Evolutionary conservation across 1,284 basidiomycete species (phyloP).

Genomic region (Ceratobasidium sp.): DNA sequence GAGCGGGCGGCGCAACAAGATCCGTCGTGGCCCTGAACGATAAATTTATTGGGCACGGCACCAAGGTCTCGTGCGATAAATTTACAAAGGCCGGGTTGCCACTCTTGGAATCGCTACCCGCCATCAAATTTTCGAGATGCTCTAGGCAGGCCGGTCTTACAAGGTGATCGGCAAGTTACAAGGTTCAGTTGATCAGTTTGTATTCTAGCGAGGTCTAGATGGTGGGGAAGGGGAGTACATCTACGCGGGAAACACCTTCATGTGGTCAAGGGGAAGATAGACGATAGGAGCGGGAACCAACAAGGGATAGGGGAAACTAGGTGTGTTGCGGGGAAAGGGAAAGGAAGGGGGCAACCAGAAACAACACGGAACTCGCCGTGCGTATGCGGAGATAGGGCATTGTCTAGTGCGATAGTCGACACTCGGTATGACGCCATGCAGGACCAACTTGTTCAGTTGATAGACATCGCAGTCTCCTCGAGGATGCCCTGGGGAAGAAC

Average conservation of each 20-base stretch:
- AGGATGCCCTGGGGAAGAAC: conserved; percentile 30
- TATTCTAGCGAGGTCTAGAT: conserved; percentile 3
- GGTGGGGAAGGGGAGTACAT: conserved; percentile 6
- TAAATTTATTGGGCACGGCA: no score
- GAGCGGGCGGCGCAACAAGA: not conserved
- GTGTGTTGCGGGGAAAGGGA: not conserved
- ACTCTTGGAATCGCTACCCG: not conserved
- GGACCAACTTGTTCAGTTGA: conserved; percentile 11
- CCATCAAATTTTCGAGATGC: no score
- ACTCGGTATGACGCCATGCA: conserved; percentile 16
- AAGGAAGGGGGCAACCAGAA: not conserved
- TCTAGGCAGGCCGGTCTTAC: no score
- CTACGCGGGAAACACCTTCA: not conserved
- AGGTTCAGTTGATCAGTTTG: conserved; percentile 5
- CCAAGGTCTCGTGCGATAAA: not conserved
- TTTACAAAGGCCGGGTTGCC: not conserved
- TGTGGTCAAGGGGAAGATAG: not conserved
- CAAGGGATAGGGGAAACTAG: not conserved
- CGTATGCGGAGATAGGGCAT: not conserved
- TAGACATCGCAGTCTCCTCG: conserved; percentile 31
- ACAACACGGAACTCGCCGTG: not conserved
- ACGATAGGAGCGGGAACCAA: not conserved
- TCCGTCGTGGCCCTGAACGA: no score
- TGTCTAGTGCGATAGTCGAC: not conserved
- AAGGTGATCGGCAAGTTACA: no score